These are phyloP conservation scores for Baorangia bicolor DNA, from an alignment of 768 basidiomycete genomes.

Conservation along the genomic window DNA sequence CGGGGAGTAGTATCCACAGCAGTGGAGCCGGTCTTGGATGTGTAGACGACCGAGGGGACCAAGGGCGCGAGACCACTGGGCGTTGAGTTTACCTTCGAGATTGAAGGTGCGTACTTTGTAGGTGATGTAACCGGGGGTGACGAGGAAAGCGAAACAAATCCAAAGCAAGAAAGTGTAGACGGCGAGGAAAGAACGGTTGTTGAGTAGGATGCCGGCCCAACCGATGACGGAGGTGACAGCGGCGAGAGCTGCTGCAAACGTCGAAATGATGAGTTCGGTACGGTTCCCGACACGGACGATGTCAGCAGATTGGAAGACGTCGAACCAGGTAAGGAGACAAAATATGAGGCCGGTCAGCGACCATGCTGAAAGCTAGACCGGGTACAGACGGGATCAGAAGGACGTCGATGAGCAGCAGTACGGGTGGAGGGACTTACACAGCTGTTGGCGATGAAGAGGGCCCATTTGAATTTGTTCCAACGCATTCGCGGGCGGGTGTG, in stretches of 20 bases:
- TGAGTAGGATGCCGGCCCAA: constrained; percentile 78
- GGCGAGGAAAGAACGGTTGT: constrained; percentile 81
- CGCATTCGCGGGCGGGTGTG: constrained; percentile 44
- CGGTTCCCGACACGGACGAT: constrained; percentile 70
- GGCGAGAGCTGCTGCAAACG: constrained; percentile 57
- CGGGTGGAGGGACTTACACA: constrained; percentile 2
- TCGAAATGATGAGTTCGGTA: constrained; percentile 68
- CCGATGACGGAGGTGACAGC: constrained; percentile 69
- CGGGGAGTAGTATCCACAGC: constrained; percentile 80
- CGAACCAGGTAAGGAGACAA: constrained; percentile 74
- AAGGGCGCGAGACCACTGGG: constrained; percentile 68
- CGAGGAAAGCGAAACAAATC: constrained; percentile 68
- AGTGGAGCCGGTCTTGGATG: constrained; percentile 72
- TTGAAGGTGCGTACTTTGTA: constrained; percentile 77
- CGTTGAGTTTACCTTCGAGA: constrained; percentile 77
- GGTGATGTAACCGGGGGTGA: constrained; percentile 74
- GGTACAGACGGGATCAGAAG: neutral
- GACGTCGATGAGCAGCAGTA: neutral
- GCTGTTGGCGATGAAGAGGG: constrained; percentile 61
- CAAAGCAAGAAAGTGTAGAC: constrained; percentile 70
- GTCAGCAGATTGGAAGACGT: constrained; percentile 67
- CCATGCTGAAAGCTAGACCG: constrained; percentile 54
- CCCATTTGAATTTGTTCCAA: constrained; percentile 89
- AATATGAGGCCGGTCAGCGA: constrained; percentile 61
- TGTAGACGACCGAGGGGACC: constrained; percentile 59